Evolutionary conservation across 805 yeast genomes (phyloP).

Genomic region (Wickerhamiella domercqiae): DNA sequence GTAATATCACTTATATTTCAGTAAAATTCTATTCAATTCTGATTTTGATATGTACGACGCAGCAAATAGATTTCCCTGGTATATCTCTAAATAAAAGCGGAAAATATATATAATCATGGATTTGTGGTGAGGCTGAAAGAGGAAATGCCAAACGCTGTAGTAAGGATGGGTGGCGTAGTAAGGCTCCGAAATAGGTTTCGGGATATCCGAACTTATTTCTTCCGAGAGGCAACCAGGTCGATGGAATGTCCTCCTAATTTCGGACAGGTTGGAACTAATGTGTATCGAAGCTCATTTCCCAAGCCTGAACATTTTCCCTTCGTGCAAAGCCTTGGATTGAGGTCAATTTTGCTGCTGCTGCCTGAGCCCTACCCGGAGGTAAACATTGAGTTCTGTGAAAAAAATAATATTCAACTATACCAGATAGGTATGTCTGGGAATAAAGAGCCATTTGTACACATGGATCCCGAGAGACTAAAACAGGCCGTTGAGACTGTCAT

Average conservation of each 20-base stretch:
- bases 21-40: too few relatives aligned
- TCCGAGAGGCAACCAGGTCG: too few relatives aligned
- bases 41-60: too few relatives aligned
- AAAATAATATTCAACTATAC: conserved; percentile 49
- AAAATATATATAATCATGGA: too few relatives aligned
- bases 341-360: conserved; percentile 65
- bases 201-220: too few relatives aligned
- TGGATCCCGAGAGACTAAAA: conserved; percentile 51
- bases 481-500: conserved; percentile 68
- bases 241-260: conserved; percentile 66
- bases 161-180: too few relatives aligned
- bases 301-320: conserved; percentile 67
- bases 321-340: conserved; percentile 44
- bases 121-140: too few relatives aligned
- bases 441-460: conserved; percentile 32
- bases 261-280: conserved; percentile 59
- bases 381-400: conserved; percentile 46
- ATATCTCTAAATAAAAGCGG: too few relatives aligned
- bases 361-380: conserved; percentile 86
- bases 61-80: too few relatives aligned
- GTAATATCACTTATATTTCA: too few relatives aligned
- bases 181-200: too few relatives aligned
- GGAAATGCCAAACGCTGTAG: too few relatives aligned
- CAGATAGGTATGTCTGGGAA: conserved; percentile 93
- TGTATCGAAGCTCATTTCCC: conserved; percentile 85